Conservation (phyloP, 2,329 filamentous ascomycete species). For the Nemania sp. region DNA sequence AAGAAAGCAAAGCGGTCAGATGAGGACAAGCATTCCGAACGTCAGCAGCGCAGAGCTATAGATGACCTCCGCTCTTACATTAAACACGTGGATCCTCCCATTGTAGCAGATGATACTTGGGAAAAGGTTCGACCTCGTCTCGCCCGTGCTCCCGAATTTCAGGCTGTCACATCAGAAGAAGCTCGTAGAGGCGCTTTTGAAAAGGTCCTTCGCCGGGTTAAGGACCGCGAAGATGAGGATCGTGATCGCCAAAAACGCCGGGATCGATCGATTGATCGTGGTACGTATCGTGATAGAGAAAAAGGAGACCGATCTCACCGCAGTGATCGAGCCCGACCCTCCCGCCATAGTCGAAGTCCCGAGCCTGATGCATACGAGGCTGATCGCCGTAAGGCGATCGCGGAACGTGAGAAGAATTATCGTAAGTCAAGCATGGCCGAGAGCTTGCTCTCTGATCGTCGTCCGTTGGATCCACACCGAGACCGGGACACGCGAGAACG, state of each 20-base stretch:
- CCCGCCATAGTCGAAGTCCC: constrained; percentile 79
- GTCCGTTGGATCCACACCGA: constrained; percentile 51
- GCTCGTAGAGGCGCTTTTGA: constrained; percentile 83
- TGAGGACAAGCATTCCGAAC: constrained; percentile 83
- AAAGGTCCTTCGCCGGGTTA: constrained; percentile 86
- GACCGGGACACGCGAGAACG: constrained; percentile 46
- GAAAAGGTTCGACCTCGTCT: constrained; percentile 83
- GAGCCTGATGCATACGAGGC: constrained; percentile 94
- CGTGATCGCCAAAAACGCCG: constrained; percentile 63
- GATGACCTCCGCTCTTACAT: constrained; percentile 84
- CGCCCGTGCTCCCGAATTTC: constrained; percentile 80
- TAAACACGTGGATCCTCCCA: constrained; percentile 86
- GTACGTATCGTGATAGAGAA: constrained; percentile 58
- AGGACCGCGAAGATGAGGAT: constrained; percentile 89
- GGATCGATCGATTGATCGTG: constrained; percentile 59
- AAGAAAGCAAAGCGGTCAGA: constrained; percentile 75
- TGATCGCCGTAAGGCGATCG: constrained; percentile 89
- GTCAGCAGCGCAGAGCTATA: constrained; percentile 79
- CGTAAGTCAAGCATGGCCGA: constrained; percentile 76
- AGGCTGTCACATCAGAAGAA: constrained; percentile 80
- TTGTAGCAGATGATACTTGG: constrained; percentile 79
- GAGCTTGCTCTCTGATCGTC: constrained; percentile 59
- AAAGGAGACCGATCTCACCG: constrained; percentile 67
- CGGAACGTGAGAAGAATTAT: constrained; percentile 91
- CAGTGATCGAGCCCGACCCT: constrained; percentile 54